A percentile compares a stretch with the other conserved stretches of the same genome.
These are phyloP conservation scores for Dacryopinax primogenitus DNA, from an alignment of 768 basidiomycete species.

Conservation along the genomic window DNA sequence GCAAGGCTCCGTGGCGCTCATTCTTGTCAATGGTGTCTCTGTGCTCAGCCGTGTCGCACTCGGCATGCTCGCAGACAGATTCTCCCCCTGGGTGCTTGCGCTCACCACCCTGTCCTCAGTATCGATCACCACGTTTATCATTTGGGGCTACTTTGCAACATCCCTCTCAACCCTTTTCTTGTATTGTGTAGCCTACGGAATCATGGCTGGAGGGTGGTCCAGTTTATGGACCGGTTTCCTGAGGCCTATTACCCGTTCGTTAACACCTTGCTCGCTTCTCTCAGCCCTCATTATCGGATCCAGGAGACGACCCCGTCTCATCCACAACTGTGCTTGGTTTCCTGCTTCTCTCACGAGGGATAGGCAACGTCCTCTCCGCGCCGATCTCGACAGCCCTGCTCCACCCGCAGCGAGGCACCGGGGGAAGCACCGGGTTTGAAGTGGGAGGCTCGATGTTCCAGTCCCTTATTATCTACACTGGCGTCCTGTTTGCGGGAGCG, in stretches of 20 bases:
- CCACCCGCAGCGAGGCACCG: conserved; percentile 1
- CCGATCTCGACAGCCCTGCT: background rate
- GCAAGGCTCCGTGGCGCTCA: conserved; percentile 21
- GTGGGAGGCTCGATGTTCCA: conserved; percentile 24
- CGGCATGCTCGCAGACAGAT: conserved; percentile 24
- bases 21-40: conserved; percentile 24
- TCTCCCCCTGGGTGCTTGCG: conserved; percentile 23
- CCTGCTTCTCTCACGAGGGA: background rate
- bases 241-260: conserved; percentile 21
- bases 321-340: conserved; percentile 9
- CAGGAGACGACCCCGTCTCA: background rate
- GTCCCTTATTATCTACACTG: conserved; percentile 25
- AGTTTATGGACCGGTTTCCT: conserved; percentile 25
- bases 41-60: conserved; percentile 21
- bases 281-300: background rate
- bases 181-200: conserved; percentile 24
- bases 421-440: conserved; percentile 19
- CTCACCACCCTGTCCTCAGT: conserved; percentile 18
- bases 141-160: conserved; percentile 25
- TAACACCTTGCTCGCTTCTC: background rate
- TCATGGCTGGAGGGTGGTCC: conserved; percentile 23
- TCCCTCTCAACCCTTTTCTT: conserved; percentile 22
- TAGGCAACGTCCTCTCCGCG: background rate
- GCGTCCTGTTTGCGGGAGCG: conserved; percentile 27
- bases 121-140: conserved; percentile 23